Conservation (phyloP, 306 rosid genomes). For the Cucumis cinereus region DNA sequence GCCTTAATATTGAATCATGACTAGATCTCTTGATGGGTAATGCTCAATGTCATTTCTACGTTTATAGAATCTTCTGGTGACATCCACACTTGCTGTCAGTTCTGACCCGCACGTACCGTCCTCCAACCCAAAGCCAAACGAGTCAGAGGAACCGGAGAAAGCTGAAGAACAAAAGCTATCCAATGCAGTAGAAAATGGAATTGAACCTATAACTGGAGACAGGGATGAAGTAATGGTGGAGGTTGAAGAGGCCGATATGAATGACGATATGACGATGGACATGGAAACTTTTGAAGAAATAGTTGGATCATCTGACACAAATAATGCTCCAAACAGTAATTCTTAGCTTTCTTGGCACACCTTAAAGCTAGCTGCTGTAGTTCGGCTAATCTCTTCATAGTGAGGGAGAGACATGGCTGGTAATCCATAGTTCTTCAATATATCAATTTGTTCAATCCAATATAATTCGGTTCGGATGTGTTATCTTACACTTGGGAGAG, state of each 20-base stretch:
- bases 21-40: neutral
- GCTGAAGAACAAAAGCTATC: slow-evolving; percentile 39
- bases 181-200: slow-evolving; percentile 40
- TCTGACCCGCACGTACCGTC: slow-evolving; percentile 39
- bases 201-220: slow-evolving; percentile 38
- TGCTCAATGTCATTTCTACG: neutral
- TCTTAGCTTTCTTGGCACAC: slow-evolving; percentile 9
- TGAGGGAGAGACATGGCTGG: slow-evolving; percentile 2
- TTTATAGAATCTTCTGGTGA: slow-evolving; percentile 75
- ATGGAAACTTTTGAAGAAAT: slow-evolving; percentile 46
- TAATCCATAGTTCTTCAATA: neutral
- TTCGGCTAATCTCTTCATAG: neutral
- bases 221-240: slow-evolving; percentile 67
- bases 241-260: slow-evolving; percentile 37
- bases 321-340: slow-evolving; percentile 30
- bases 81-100: slow-evolving; percentile 50
- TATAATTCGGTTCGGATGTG: neutral
- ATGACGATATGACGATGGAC: slow-evolving; percentile 64
- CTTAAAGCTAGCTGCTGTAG: neutral
- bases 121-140: slow-evolving; percentile 22
- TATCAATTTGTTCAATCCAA: neutral
- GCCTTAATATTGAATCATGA: neutral
- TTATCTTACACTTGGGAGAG: neutral
- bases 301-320: slow-evolving; percentile 45
- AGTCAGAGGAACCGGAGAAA: slow-evolving; percentile 20